phyloP scores from a whole-genome alignment of 257 asterid species.

The Salvia splendens region DNA sequence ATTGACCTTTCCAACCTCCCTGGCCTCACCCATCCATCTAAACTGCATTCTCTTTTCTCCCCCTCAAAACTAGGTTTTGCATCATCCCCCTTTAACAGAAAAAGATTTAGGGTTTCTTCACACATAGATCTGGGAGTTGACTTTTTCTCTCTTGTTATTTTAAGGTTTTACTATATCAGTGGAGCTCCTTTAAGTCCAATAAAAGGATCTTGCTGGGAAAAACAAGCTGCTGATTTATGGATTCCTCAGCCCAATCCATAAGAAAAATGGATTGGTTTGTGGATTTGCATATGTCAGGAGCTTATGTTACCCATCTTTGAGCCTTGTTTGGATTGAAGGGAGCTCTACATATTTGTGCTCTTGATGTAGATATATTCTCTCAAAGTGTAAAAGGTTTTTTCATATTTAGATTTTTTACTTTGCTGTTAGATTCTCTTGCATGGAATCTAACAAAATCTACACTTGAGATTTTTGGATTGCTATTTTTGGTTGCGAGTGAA shows the following conservation, averaged over 20 bases:
- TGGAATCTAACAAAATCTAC: too few relatives aligned
- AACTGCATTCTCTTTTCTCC: too few relatives aligned
- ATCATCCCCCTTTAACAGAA: too few relatives aligned
- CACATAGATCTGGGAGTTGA: slow-evolving; percentile 20
- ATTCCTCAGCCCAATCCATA: slow-evolving; percentile 73
- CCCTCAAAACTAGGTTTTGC: background rate
- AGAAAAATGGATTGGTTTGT: slow-evolving; percentile 51
- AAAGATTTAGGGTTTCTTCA: background rate
- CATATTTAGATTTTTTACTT: background rate
- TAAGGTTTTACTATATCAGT: slow-evolving; percentile 35
- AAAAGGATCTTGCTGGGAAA: slow-evolving; percentile 62
- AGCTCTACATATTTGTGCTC: slow-evolving; percentile 49
- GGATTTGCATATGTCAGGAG: slow-evolving; percentile 88
- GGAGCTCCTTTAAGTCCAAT: slow-evolving; percentile 98
- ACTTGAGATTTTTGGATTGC: slow-evolving; percentile 35
- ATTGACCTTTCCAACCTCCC: slow-evolving; percentile 38
- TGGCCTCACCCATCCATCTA: slow-evolving; percentile 3
- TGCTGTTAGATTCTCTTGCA: slow-evolving; percentile 33
- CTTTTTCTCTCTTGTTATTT: background rate
- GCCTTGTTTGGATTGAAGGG: slow-evolving; percentile 97
- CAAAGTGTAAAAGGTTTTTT: too few relatives aligned
- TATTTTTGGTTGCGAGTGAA: slow-evolving; percentile 38
- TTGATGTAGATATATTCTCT: background rate
- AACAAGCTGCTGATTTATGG: slow-evolving; percentile 85
- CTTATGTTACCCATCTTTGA: slow-evolving; percentile 52